phyloP scores from a whole-genome alignment of 805 yeast species.

The Yarrowia sp. region DNA sequence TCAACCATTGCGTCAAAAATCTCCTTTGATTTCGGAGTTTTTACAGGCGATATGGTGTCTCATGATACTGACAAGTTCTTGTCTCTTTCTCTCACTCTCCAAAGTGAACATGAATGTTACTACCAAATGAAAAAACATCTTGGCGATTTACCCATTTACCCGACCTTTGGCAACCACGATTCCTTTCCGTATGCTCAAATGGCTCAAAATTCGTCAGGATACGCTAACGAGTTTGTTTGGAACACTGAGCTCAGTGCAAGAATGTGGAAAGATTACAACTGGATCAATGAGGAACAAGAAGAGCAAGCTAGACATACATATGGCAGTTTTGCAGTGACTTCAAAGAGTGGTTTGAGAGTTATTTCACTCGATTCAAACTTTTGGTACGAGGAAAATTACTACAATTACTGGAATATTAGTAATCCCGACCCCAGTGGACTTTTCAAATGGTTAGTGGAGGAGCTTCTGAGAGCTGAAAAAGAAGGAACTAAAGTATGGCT shows the following conservation, averaged over 20 bases:
- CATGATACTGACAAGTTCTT: conserved; percentile 51
- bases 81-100: conserved; percentile 48
- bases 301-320: conserved; percentile 45
- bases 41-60: conserved; percentile 74
- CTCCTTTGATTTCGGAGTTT: conserved; percentile 58
- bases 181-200: conserved; percentile 69
- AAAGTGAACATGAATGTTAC: conserved; percentile 52
- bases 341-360: conserved; percentile 56
- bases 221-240: conserved; percentile 45
- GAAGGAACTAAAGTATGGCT: conserved; percentile 69
- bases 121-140: conserved; percentile 53
- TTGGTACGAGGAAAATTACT: conserved; percentile 63
- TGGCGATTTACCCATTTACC: conserved; percentile 54
- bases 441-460: conserved; percentile 58
- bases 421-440: conserved; percentile 63
- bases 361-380: conserved; percentile 65
- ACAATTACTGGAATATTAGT: conserved; percentile 48
- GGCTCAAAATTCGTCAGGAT: conserved; percentile 53
- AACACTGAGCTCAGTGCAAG: conserved; percentile 50
- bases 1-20: conserved; percentile 40
- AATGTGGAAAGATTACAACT: conserved; percentile 48
- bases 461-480: conserved; percentile 56
- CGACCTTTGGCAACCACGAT: conserved; percentile 70
- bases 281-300: conserved; percentile 42
- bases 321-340: conserved; percentile 58